phyloP scores from a whole-genome alignment of 176 grass and related monocot genomes.

The Luzula sylvatica region DNA sequence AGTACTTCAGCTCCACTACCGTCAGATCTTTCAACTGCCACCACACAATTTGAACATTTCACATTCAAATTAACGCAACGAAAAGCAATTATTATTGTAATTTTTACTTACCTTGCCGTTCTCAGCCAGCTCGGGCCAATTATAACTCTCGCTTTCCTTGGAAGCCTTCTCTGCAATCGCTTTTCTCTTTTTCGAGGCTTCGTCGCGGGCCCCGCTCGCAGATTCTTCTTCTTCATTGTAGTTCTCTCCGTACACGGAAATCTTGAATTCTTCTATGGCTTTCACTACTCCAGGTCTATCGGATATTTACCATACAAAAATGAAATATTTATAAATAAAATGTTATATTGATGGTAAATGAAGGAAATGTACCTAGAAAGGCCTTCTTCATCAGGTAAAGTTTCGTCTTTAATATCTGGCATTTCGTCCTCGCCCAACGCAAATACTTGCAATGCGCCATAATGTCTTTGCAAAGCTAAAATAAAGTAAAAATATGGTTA shows the following conservation, averaged over 20 bases:
- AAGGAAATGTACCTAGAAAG: slow-evolving; percentile 47
- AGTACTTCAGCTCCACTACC: slow-evolving; percentile 57
- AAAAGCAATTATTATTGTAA: not conserved
- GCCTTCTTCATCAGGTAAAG: slow-evolving; percentile 76
- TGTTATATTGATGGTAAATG: not conserved
- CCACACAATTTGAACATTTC: not conserved
- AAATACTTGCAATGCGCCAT: slow-evolving; percentile 83
- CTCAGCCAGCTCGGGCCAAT: slow-evolving; percentile 84
- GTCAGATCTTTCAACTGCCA: slow-evolving; percentile 80
- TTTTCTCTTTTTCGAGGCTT: slow-evolving; percentile 71
- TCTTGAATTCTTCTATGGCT: slow-evolving; percentile 71
- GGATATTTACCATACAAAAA: slow-evolving; percentile 5
- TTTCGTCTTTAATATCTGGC: slow-evolving; percentile 90
- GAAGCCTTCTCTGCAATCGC: slow-evolving; percentile 41
- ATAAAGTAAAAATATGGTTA: not conserved
- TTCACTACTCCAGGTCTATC: slow-evolving; percentile 52
- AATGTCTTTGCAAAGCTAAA: slow-evolving; percentile 87
- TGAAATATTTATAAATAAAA: not conserved
- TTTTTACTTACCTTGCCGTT: slow-evolving; percentile 51
- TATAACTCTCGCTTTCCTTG: slow-evolving; percentile 38
- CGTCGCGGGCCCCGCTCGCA: slow-evolving; percentile 27
- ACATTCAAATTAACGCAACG: not conserved
- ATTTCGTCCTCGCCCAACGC: slow-evolving; percentile 90
- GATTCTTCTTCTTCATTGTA: slow-evolving; percentile 69
- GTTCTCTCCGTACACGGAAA: slow-evolving; percentile 72